Evolutionary conservation across 352 stramenopile species (phyloP).

Genomic region (Globisporangium spiculum): DNA sequence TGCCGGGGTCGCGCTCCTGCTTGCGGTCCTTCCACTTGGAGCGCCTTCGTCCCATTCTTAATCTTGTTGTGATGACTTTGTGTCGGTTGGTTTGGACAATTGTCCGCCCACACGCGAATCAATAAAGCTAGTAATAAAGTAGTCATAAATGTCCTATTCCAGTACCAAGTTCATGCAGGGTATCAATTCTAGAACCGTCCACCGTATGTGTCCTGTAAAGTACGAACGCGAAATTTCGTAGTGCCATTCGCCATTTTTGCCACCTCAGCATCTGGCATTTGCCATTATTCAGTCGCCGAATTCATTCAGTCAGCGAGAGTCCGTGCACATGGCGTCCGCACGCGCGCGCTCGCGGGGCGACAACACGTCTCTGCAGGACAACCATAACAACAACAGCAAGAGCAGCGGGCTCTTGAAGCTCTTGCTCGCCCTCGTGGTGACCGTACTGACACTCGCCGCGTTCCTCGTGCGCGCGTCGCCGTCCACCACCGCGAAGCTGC

Average conservation of each 20-base stretch:
- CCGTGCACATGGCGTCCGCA: constrained; percentile 13
- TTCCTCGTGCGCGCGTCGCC: constrained; percentile 11
- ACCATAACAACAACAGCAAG: neutral
- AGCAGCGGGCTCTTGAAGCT: neutral
- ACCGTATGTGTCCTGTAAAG: neutral
- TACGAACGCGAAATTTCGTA: neutral
- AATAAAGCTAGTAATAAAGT: too few species aligned
- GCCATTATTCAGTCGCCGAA: neutral
- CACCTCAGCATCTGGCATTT: constrained; percentile 7
- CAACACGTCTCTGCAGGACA: neutral
- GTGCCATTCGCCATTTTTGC: neutral
- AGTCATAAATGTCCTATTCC: too few species aligned
- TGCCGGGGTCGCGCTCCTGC: constrained; percentile 26
- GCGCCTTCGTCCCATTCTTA: constrained; percentile 53
- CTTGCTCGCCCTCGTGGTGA: neutral
- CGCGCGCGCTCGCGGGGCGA: constrained; percentile 17
- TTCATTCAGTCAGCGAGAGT: neutral
- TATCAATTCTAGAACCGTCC: neutral
- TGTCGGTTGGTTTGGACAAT: neutral
- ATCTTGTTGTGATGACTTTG: neutral
- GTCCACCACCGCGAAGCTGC: constrained; percentile 6
- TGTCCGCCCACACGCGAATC: neutral
- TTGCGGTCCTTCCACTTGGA: constrained; percentile 69
- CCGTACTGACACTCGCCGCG: constrained; percentile 11
- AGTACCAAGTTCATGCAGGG: neutral